phyloP scores from a whole-genome alignment of 148 eudicot genomes.

The Cornus suecica region DNA sequence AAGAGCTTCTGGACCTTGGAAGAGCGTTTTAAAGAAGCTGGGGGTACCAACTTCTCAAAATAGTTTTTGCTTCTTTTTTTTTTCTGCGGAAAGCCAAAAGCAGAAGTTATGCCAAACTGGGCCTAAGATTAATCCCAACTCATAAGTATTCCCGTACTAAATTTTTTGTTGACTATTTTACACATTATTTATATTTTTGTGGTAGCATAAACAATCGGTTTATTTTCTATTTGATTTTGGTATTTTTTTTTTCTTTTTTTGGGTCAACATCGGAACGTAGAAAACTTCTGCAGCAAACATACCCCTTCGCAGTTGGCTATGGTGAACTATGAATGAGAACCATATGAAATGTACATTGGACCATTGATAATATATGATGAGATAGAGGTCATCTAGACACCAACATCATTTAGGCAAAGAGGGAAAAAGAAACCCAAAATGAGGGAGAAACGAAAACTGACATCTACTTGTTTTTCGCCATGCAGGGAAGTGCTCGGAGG shows the following conservation, averaged over 20 bases:
- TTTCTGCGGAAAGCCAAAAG: no score
- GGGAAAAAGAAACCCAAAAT: neutral
- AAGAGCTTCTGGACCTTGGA: no score
- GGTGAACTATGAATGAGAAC: neutral
- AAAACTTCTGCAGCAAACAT: neutral
- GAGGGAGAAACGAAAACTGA: neutral
- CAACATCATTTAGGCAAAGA: no score
- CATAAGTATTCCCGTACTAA: neutral
- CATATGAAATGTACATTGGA: neutral
- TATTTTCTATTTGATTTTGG: neutral
- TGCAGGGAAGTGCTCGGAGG: slow-evolving; percentile 60
- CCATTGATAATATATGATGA: neutral
- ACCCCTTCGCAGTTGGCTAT: neutral
- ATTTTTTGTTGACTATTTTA: neutral
- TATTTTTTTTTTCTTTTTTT: neutral
- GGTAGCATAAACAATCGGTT: neutral
- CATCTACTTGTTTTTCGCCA: neutral
- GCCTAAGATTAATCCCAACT: no score
- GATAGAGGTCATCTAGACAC: neutral
- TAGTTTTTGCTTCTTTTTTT: no score
- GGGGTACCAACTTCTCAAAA: no score
- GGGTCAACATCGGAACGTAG: neutral
- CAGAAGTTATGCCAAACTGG: no score
- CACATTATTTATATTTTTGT: neutral
- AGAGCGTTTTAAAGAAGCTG: no score